Percentiles rank a stretch among this genome's conserved stretches.
These are phyloP conservation scores for Leishmania martiniquensis DNA, from an alignment of 208 protist species.

Conservation along the genomic window DNA sequence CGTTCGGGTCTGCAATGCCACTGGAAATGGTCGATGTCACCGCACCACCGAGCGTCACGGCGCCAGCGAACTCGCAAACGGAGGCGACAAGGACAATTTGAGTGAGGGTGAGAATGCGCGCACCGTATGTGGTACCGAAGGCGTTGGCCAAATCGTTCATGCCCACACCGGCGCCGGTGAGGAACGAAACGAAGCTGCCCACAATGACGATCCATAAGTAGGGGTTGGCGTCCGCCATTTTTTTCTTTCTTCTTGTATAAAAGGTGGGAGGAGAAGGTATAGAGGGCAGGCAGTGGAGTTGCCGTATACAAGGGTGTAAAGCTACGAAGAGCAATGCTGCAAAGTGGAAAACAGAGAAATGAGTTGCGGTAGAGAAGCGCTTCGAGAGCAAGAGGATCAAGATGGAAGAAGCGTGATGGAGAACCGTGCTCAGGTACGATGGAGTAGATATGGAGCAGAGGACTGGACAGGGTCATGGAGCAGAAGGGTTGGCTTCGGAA, in stretches of 20 bases:
- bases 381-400: neutral
- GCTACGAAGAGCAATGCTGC: neutral
- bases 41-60: constrained; percentile 51
- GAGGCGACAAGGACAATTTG: constrained; percentile 75
- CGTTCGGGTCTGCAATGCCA: constrained; percentile 48
- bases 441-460: neutral
- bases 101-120: constrained; percentile 66
- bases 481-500: neutral
- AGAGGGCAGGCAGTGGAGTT: neutral
- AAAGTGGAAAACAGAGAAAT: neutral
- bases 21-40: constrained; percentile 63
- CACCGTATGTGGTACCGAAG: constrained; percentile 82
- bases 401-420: neutral
- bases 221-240: constrained; percentile 41
- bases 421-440: neutral
- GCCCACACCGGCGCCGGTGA: constrained; percentile 68
- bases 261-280: neutral
- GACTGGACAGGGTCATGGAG: neutral
- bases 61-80: constrained; percentile 75
- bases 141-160: constrained; percentile 91
- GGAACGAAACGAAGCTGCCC: constrained; percentile 61
- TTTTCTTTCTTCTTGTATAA: neutral
- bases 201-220: constrained; percentile 77
- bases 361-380: neutral
- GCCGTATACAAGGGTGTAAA: neutral